Evolutionary conservation across 192 early-diverging fungal species (phyloP), one percentile per base, ranked within the genome.

Genomic region (Chytriomyces confervae): DNA sequence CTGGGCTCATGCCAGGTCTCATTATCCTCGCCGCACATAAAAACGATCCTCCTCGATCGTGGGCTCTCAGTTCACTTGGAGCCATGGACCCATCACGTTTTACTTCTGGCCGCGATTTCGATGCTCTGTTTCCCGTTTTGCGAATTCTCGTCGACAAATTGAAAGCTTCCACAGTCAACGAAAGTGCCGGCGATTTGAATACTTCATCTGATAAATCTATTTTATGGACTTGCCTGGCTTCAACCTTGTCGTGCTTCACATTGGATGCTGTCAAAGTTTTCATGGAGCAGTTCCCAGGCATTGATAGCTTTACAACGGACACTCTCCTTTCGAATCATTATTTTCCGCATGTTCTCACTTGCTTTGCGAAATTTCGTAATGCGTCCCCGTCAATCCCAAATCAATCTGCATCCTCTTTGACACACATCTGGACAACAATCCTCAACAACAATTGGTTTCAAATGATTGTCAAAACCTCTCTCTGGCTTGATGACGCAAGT

Each of bases 51-150:
- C 53, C 70, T 8, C 20, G 76, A 50, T 61, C 60, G 24, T 77
- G 76, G 76, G 76, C 76, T 10, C 18, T 77, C 11, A 29, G 46
- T 18, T 60, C 66, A n/a, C n/a, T 77, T 51, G 66, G 36, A 9
- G 49, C 50, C 11, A 70, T 70, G 69, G 69, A 70, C 7, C 69
- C 69, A 8, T 50, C 69, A 1, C n/a, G 50, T 16, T 70, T 44
- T 45, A 70, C 69, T 3, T 23, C 23, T 5, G 7, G 50, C 8
- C 8, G 8, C 3, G n/a, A 50, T 29, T 50, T 51, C n/a, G 11
- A 13, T 29, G 23, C 69, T n/a, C 50, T 70, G n/a, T 8, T 29
- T 20, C 7, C 47, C 13, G 50, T n/a, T 7, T n/a, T 70, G 45
- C 9, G 27, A 10, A 27, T 53, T 27, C 7, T 70, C 27, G 51